Conservation (phyloP, 768 basidiomycete genomes). For the Boletus subparvulus region DNA sequence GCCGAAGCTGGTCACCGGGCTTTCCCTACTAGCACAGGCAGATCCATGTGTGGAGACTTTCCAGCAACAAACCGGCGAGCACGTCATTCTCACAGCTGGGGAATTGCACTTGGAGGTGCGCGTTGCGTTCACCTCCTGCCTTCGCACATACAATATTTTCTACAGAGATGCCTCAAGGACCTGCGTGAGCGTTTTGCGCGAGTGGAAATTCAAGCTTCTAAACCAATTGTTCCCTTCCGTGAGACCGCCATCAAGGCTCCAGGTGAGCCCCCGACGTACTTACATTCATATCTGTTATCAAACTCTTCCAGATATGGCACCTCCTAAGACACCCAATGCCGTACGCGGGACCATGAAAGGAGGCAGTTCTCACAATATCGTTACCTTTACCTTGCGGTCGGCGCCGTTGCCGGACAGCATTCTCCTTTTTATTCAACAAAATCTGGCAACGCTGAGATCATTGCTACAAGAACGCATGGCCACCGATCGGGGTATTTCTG, state of each 20-base stretch:
- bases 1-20: slow-evolving; percentile 81
- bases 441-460: slow-evolving; percentile 60
- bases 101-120: slow-evolving; percentile 92
- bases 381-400: slow-evolving; percentile 84
- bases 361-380: slow-evolving; percentile 62
- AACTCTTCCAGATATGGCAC: slow-evolving; percentile 71
- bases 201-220: slow-evolving; percentile 89
- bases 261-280: slow-evolving; percentile 44
- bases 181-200: slow-evolving; percentile 93
- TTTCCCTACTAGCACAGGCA: slow-evolving; percentile 87
- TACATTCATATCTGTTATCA: background rate
- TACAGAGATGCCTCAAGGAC: slow-evolving; percentile 91
- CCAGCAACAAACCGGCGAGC: slow-evolving; percentile 95
- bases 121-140: background rate
- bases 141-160: background rate
- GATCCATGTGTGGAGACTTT: slow-evolving; percentile 98
- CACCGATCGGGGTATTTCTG: slow-evolving; percentile 31
- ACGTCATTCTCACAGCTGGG: slow-evolving; percentile 94
- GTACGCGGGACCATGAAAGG: slow-evolving; percentile 78
- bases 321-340: slow-evolving; percentile 69
- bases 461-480: slow-evolving; percentile 52
- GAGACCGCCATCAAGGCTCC: slow-evolving; percentile 85
- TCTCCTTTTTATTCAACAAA: slow-evolving; percentile 74
- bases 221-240: slow-evolving; percentile 96
- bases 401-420: slow-evolving; percentile 72